Base-by-base conservation (phyloP, 495 filamentous ascomycete genomes). In the Xanthoparmelia taractica region DNA sequence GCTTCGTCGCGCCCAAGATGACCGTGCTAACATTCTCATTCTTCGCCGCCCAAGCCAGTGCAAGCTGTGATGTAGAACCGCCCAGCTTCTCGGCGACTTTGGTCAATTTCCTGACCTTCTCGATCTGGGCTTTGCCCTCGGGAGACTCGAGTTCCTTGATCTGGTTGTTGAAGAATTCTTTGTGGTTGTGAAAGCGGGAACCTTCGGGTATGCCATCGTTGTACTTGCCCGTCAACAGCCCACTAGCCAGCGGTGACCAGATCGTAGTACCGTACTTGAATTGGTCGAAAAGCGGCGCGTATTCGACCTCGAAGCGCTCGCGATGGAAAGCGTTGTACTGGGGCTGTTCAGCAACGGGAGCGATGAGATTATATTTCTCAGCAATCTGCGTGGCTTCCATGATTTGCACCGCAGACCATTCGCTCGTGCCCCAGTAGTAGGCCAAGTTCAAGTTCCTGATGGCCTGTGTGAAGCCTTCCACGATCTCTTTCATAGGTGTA, bases 351-450 rank as follows among this genome's bases (percentile, higher is more conserved):
- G 89, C 86, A 31, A 88, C 72, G 11, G 91, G 91, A 4, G 87
- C 90, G 63, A 96, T 84, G n/a, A 96, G 79, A 27, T 85, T 82
- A 43, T 94, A 78, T 63, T 77, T 79, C 64, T 90, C 87, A 18
- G 91, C 91, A 43, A 89, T 75, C 48, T 84, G 78, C 77, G 85
- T 90, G 10, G 91, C 91, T 63, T 87, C 79, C 11, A 83, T 80
- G 69, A 96, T 93, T 76, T 96, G 89, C 58, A 83, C 84, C 11
- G 91, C 89, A 62, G 79, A 80, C 91, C 91, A 95, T 77, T 93
- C 89, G 0, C 87, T 90, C 1, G 91, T 95, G 38, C 91, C 91
- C 91, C 91, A 96, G 80, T 95, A 94, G 71, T 94, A 87, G 29
- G 87, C 85, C 33, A 65, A 36, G 76, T 91, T 87, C 48, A 90